These are phyloP conservation scores for Talaromyces verruculosus DNA, from an alignment of 2,329 filamentous ascomycete genomes.

Conservation along the genomic window DNA sequence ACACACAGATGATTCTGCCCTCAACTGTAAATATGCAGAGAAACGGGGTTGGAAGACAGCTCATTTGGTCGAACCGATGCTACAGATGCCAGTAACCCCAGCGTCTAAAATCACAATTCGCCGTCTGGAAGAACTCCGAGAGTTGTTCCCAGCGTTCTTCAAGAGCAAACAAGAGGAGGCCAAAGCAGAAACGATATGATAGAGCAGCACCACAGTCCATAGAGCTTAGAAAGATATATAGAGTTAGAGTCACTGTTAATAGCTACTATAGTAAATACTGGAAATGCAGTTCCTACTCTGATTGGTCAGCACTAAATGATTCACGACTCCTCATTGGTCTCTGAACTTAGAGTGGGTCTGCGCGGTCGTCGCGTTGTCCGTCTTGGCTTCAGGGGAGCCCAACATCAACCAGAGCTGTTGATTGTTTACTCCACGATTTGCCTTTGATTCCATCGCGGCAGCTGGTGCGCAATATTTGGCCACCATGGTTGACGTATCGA, in stretches of 20 bases:
- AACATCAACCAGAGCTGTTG: neutral
- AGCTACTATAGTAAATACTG: neutral
- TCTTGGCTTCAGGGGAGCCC: slow-evolving; percentile 22
- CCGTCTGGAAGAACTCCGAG: slow-evolving; percentile 71
- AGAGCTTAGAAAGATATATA: slow-evolving; percentile 11
- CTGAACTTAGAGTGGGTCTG: slow-evolving; percentile 12
- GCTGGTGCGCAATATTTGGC: neutral
- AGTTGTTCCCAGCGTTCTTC: slow-evolving; percentile 82
- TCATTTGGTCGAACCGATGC: slow-evolving; percentile 78
- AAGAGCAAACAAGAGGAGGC: slow-evolving; percentile 45
- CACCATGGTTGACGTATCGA: slow-evolving; percentile 28
- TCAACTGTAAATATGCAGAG: slow-evolving; percentile 76
- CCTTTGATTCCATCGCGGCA: neutral
- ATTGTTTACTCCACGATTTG: neutral
- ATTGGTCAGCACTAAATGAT: neutral
- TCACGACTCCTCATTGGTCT: neutral
- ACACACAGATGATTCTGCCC: slow-evolving; percentile 70
- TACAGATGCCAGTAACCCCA: slow-evolving; percentile 61
- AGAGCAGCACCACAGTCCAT: neutral
- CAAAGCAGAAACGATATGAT: slow-evolving; percentile 1
- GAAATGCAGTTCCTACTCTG: neutral
- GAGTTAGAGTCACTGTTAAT: slow-evolving; percentile 6
- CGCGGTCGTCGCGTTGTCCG: slow-evolving; percentile 20
- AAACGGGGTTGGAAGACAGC: slow-evolving; percentile 81
- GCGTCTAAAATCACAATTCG: slow-evolving; percentile 74